Evolutionary conservation across 2,329 filamentous ascomycete genomes (phyloP).

Genomic region (Botryosphaeria dothidea): DNA sequence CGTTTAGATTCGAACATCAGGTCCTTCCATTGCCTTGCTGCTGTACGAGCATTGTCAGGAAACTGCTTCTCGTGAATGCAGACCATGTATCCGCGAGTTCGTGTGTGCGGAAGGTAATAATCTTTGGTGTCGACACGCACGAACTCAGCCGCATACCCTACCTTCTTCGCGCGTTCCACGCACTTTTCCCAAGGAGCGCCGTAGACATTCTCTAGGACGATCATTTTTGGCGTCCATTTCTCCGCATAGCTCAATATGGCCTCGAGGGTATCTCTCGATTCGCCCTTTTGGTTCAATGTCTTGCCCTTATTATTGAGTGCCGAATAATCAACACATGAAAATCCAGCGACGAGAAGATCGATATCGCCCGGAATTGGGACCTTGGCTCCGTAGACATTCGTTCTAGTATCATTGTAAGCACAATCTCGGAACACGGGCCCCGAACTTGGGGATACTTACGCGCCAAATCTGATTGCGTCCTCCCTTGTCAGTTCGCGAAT

Average conservation of each 20-base stretch:
- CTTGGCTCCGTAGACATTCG: conserved; percentile 66
- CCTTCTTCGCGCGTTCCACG: conserved; percentile 43
- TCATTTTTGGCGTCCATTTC: conserved; percentile 58
- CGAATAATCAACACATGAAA: conserved; percentile 76
- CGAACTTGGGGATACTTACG: neutral
- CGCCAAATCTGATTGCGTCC: conserved; percentile 47
- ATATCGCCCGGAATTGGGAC: conserved; percentile 57
- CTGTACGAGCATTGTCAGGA: conserved; percentile 22
- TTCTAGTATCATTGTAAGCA: conserved; percentile 28
- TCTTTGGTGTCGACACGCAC: conserved; percentile 66
- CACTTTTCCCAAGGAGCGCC: conserved; percentile 56
- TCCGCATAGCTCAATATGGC: conserved; percentile 61
- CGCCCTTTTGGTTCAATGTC: conserved; percentile 55
- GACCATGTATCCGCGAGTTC: conserved; percentile 47
- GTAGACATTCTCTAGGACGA: conserved; percentile 73
- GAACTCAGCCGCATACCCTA: conserved; percentile 58
- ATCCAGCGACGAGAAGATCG: conserved; percentile 71
- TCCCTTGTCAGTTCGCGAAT: conserved; percentile 46
- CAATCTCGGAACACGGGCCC: neutral
- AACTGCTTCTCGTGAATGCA: conserved; percentile 39
- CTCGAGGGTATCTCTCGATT: conserved; percentile 66
- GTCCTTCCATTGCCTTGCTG: conserved; percentile 42
- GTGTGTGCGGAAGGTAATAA: conserved; percentile 72
- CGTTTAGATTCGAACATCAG: conserved; percentile 53
- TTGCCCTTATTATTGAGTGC: conserved; percentile 59